These are phyloP conservation scores for Hibiscus tridactylites DNA, from an alignment of 345 rosid genomes.

Conservation along the genomic window DNA sequence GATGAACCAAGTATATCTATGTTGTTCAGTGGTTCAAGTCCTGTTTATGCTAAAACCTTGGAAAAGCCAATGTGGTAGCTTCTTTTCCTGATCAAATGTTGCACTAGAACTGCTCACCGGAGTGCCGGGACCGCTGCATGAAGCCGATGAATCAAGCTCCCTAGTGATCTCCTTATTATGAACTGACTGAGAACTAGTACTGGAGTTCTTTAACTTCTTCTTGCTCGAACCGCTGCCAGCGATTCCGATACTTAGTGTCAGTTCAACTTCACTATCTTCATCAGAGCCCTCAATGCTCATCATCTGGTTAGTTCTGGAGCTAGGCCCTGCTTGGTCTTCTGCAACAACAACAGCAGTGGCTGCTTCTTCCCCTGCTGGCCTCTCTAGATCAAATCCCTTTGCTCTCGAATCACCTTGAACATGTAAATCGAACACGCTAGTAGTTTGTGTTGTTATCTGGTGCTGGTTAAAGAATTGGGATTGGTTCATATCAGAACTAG, in stretches of 20 bases:
- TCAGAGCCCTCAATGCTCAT: slow-evolving; percentile 17
- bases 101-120: slow-evolving; percentile 54
- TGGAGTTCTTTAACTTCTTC: background rate
- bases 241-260: slow-evolving; percentile 47
- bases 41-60: slow-evolving; percentile 48
- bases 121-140: slow-evolving; percentile 39
- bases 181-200: background rate
- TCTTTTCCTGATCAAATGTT: slow-evolving; percentile 49
- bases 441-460: slow-evolving; percentile 15
- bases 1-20: slow-evolving; percentile 13
- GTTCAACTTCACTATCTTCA: slow-evolving; percentile 50
- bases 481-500: background rate
- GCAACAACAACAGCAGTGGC: slow-evolving; percentile 17
- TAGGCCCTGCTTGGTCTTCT: slow-evolving; percentile 24
- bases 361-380: slow-evolving; percentile 26
- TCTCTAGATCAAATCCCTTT: slow-evolving; percentile 40
- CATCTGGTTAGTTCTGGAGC: slow-evolving; percentile 13
- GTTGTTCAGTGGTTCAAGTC: slow-evolving; percentile 16
- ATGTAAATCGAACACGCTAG: slow-evolving; percentile 10
- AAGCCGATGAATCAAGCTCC: slow-evolving; percentile 20
- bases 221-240: slow-evolving; percentile 36
- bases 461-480: background rate
- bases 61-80: slow-evolving; percentile 69
- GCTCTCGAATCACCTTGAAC: slow-evolving; percentile 23
- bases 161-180: background rate